Evolutionary conservation across 495 filamentous ascomycete genomes (phyloP), one percentile per base, ranked within the genome.

Genomic region (Aspergillus coremiiformis): DNA sequence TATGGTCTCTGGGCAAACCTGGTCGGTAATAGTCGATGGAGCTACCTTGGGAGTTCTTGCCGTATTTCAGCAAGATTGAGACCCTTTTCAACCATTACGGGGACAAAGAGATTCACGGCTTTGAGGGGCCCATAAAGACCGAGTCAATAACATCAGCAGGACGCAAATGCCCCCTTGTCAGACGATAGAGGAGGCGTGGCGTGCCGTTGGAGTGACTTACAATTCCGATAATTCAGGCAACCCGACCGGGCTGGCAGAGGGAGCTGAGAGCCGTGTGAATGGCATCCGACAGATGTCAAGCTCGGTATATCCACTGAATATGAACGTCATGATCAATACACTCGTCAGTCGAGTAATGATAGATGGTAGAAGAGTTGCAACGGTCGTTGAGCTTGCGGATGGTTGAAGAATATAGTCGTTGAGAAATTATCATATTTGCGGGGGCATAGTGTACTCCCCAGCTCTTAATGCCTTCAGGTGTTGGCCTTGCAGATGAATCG

Each of bases 381-480:
- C 61, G 5, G 67, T 55, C 5, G 60, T 71, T 17, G 54, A 51
- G 21, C 56, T 66, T 9, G 58, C 21, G 5, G 59, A 65, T 43
- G 67, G 57, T 20, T 47, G 10, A 42, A 19, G 33, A 37, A 68
- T 29, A 58, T 44, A 17, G 63, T 55, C 47, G 20, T 29, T 53
- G 55, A 21, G 69, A 74, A 51, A 56, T 74, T 20, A 62, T 74
- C 24, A 30, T 72, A 2, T 60, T 58, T 4, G 53, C 56, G 3
- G 69, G 67, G 10, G 43, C 63, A 9, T 55, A 64, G 27, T 57
- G 61, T 8, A 64, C 69, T 0, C 69, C 69, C 6, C 64, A 69
- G 43, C 26, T 74, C 4, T 60, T 74, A 32, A 66, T 67, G 58
- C 58, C 70, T 23, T 70, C 65, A 0, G 71, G 71, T 11, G 61